Evolutionary conservation across 2,329 filamentous ascomycete species (phyloP).

Genomic region (Colletotrichum chlorophyti): DNA sequence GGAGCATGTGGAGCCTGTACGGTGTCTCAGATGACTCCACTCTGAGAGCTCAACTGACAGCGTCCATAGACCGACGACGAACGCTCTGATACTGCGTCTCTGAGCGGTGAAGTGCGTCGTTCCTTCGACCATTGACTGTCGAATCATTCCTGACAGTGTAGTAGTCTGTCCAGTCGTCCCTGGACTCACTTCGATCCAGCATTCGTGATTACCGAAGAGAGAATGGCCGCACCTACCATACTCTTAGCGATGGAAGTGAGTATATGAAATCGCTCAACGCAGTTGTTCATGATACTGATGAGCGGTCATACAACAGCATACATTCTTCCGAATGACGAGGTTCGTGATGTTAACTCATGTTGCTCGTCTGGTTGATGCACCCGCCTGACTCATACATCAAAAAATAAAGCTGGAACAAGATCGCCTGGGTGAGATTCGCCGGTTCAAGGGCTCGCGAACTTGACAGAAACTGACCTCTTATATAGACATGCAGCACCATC

Average conservation of each 20-base stretch:
- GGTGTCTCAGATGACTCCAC: too few relatives aligned
- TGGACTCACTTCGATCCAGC: slow-evolving; percentile 20
- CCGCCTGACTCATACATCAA: not conserved
- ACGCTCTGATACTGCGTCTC: not conserved
- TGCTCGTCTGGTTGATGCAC: not conserved
- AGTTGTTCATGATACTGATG: not conserved
- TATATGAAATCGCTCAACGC: not conserved
- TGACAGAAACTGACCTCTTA: not conserved
- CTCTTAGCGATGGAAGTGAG: slow-evolving; percentile 34
- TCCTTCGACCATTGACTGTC: not conserved
- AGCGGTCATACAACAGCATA: slow-evolving; percentile 30
- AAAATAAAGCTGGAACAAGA: slow-evolving; percentile 39
- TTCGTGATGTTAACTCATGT: not conserved
- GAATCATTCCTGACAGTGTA: not conserved
- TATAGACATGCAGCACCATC: slow-evolving; percentile 45
- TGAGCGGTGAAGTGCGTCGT: not conserved
- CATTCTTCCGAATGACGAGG: slow-evolving; percentile 34
- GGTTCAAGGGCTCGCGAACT: not conserved
- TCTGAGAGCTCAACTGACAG: not conserved
- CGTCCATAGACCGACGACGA: not conserved
- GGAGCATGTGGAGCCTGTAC: not conserved
- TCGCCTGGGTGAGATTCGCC: not conserved
- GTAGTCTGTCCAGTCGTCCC: not conserved
- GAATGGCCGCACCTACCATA: slow-evolving; percentile 28
- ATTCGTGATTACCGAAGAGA: slow-evolving; percentile 15